A percentile compares a stretch with the other conserved stretches of the same genome.
phyloP scores from a whole-genome alignment of 1,284 basidiomycete species.

The Coniferiporia sulphurascens region DNA sequence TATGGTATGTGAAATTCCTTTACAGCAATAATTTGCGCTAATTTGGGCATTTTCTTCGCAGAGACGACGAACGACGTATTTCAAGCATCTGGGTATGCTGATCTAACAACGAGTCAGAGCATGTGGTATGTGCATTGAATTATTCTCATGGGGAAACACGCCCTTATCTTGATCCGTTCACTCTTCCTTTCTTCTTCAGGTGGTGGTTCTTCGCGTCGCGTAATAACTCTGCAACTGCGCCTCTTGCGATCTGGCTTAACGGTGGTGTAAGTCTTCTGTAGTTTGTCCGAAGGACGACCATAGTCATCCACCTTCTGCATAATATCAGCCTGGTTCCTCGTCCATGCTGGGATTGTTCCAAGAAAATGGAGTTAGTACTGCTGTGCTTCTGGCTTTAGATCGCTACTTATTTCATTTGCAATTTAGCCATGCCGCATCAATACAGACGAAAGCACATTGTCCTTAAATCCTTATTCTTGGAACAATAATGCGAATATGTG shows the following conservation, averaged over 20 bases:
- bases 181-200: too few relatives aligned
- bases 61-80: slow-evolving; percentile 54
- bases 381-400: neutral
- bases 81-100: slow-evolving; percentile 58
- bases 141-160: too few relatives aligned
- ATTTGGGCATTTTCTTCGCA: slow-evolving; percentile 18
- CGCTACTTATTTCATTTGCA: neutral
- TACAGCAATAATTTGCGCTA: neutral
- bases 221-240: slow-evolving; percentile 49
- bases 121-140: too few relatives aligned
- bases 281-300: neutral
- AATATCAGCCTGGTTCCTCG: slow-evolving; percentile 51
- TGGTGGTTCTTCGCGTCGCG: slow-evolving; percentile 69
- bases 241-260: slow-evolving; percentile 61
- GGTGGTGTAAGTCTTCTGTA: slow-evolving; percentile 44
- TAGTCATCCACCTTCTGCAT: neutral
- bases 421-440: slow-evolving; percentile 52
- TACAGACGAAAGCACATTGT: slow-evolving; percentile 48
- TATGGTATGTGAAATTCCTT: slow-evolving; percentile 17
- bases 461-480: slow-evolving; percentile 59
- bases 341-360: slow-evolving; percentile 67
- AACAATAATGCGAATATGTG: slow-evolving; percentile 57
- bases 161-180: too few relatives aligned
- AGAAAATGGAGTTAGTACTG: slow-evolving; percentile 42
- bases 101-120: slow-evolving; percentile 47